Base-by-base conservation (phyloP, 1,284 basidiomycete genomes). In the Ceratobasidium sp. region DNA sequence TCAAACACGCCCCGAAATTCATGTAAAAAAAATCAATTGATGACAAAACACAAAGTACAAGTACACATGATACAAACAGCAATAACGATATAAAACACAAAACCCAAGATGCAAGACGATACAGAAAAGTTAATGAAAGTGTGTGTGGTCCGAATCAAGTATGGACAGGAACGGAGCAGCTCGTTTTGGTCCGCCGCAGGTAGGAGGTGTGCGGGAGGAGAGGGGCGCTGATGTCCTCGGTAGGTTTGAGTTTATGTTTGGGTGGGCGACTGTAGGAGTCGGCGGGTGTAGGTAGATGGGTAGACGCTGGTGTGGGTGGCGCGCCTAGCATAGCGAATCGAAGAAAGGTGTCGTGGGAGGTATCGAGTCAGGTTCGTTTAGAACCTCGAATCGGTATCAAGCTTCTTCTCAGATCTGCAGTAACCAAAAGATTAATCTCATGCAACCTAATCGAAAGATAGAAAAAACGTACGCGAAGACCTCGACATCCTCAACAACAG, bases 391-490 rank as follows among this genome's bases (percentile, higher is more conserved):
- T n/a, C n/a, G n/a, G n/a, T 21, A 52, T 38, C 35, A 35, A 54
- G 28, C 18, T 67, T 67, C 50, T 67, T 67, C 50, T 55, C 64
- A 49, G 64, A n/a, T 32, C 64, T 67, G 32, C 14, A 49, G 8
- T 30, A 44, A 8, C 2, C 32, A 49, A 30, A 21, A 5, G 14
- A 21, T 61, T 21, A 67, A 41, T 67, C 50, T 14, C 35, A 67
- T 32, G 46, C 26, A 49, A 14, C 1, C 21, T 3, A 43, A 55
- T 13, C 18, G 9, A 38, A 11, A 6, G 38, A 28, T 13, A 32
- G 16, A 14, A 59, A 11, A 9, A 21, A 69, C 66, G 57, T 28
- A 69, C 66, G 66, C 23, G 26, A 69, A 69, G 32, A 58, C 54
- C 16, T 69, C 54, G 6, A 49, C 43, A 28, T 67, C 64, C 1